phyloP scores from a whole-genome alignment of 495 filamentous ascomycete genomes.

The Corynascus novoguineensis region DNA sequence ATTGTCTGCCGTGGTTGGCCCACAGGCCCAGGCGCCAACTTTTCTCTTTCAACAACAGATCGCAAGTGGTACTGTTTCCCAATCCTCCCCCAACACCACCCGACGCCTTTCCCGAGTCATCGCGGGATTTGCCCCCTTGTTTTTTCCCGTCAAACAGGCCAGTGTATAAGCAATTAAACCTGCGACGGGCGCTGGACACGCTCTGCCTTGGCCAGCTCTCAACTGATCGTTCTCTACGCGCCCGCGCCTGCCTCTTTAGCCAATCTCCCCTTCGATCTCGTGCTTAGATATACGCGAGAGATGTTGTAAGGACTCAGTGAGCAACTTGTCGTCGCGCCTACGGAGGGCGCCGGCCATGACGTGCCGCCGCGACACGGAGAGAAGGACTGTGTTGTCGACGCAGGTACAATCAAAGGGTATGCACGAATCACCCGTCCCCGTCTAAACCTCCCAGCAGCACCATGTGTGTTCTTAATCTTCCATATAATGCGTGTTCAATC shows the following conservation, averaged over 20 bases:
- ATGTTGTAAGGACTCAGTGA: conserved; percentile 25
- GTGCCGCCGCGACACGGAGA: conserved; percentile 23
- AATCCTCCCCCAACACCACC: conserved; percentile 12
- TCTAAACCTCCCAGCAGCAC: conserved; percentile 20
- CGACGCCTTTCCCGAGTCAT: conserved; percentile 9
- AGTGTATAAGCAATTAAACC: conserved; percentile 21
- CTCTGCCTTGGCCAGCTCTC: conserved; percentile 13
- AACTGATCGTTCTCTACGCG: conserved; percentile 10
- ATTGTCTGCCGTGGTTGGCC: conserved; percentile 43
- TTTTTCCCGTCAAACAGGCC: conserved; percentile 6
- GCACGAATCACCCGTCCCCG: conserved; percentile 27
- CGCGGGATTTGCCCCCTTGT: conserved; percentile 5
- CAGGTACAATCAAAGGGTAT: conserved; percentile 27
- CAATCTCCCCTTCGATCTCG: conserved; percentile 17
- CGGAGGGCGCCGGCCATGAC: conserved; percentile 21
- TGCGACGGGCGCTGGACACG: conserved; percentile 13
- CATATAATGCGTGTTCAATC: conserved; percentile 25
- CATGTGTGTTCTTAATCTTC: conserved; percentile 20
- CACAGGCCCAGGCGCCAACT: conserved; percentile 22
- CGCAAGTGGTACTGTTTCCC: conserved; percentile 7
- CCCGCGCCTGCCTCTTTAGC: conserved; percentile 17
- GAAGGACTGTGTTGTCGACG: conserved; percentile 15
- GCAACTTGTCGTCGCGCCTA: conserved; percentile 19
- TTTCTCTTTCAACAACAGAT: conserved; percentile 30
- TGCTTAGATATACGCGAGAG: conserved; percentile 23